A percentile compares a stretch with the other conserved stretches of the same genome.
These are phyloP conservation scores for Hypoxylon fuscum DNA, from an alignment of 495 filamentous ascomycete species.

Conservation along the genomic window DNA sequence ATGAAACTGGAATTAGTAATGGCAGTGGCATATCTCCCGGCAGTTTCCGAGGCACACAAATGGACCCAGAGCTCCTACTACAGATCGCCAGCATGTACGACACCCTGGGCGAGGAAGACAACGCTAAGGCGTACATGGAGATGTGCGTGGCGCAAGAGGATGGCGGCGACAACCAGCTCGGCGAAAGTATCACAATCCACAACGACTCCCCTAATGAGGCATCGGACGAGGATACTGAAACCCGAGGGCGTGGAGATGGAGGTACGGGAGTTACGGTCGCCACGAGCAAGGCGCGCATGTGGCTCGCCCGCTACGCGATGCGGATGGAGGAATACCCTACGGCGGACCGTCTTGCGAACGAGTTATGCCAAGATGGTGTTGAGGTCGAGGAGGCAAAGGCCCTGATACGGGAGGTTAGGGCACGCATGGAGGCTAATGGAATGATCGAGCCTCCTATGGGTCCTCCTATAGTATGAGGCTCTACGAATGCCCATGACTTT, in stretches of 20 bases:
- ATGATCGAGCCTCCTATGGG: constrained; percentile 16
- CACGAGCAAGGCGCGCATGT: constrained; percentile 91
- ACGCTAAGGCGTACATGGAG: constrained; percentile 94
- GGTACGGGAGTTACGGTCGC: constrained; percentile 84
- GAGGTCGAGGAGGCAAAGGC: constrained; percentile 99
- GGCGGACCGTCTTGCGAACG: constrained; percentile 83
- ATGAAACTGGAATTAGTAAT: constrained; percentile 65
- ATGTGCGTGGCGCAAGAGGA: constrained; percentile 91
- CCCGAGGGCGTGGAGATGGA: constrained; percentile 43
- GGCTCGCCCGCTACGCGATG: constrained; percentile 88
- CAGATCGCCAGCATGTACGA: constrained; percentile 93
- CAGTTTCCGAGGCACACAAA: constrained; percentile 56
- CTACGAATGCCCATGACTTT: not conserved
- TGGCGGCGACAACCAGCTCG: constrained; percentile 54
- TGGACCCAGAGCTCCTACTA: constrained; percentile 89
- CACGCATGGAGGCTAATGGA: constrained; percentile 70
- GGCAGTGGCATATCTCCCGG: constrained; percentile 48
- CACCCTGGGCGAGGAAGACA: constrained; percentile 73
- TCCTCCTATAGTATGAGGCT: not conserved
- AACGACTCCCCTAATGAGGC: constrained; percentile 60
- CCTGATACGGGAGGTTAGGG: constrained; percentile 86
- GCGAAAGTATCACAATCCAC: constrained; percentile 59
- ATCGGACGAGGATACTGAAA: constrained; percentile 62
- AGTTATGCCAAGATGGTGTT: constrained; percentile 94
- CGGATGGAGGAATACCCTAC: constrained; percentile 73